A percentile compares a stretch with the other conserved stretches of the same genome.
Evolutionary conservation across 192 early-diverging fungal species (phyloP).

Genomic region (Fimicolochytrium jonesii): DNA sequence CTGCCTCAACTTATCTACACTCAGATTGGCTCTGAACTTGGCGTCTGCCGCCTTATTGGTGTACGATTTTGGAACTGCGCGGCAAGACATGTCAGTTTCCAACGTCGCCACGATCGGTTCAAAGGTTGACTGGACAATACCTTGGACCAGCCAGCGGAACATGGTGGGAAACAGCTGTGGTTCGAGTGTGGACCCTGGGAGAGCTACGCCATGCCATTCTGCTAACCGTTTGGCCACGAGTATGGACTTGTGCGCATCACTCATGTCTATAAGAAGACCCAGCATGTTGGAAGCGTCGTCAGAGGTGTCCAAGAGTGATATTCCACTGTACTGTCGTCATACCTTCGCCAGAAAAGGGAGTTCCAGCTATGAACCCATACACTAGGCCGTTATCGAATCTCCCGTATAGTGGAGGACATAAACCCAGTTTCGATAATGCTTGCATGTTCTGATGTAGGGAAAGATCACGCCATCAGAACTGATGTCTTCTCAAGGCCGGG

Average conservation of each 20-base stretch:
- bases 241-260: constrained; percentile 60
- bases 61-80: constrained; percentile 57
- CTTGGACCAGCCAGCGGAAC: constrained; percentile 64
- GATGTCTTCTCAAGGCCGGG: too few relatives aligned
- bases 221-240: constrained; percentile 77
- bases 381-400: constrained; percentile 89
- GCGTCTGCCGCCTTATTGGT: constrained; percentile 50
- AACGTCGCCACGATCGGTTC: too few relatives aligned
- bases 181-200: constrained; percentile 34
- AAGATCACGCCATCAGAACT: background rate
- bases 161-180: constrained; percentile 69
- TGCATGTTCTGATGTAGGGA: constrained; percentile 67
- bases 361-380: constrained; percentile 82
- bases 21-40: constrained; percentile 38
- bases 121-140: constrained; percentile 25
- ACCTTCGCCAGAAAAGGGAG: constrained; percentile 59
- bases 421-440: constrained; percentile 59
- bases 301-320: too few relatives aligned
- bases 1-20: constrained; percentile 19
- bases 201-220: constrained; percentile 71
- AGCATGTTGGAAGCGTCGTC: background rate
- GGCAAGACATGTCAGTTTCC: too few relatives aligned
- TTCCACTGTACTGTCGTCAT: too few relatives aligned
- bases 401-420: constrained; percentile 75
- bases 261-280: constrained; percentile 59